Base-by-base conservation (phyloP, 2,329 filamentous ascomycete species). In the Macroventuria anomochaeta region DNA sequence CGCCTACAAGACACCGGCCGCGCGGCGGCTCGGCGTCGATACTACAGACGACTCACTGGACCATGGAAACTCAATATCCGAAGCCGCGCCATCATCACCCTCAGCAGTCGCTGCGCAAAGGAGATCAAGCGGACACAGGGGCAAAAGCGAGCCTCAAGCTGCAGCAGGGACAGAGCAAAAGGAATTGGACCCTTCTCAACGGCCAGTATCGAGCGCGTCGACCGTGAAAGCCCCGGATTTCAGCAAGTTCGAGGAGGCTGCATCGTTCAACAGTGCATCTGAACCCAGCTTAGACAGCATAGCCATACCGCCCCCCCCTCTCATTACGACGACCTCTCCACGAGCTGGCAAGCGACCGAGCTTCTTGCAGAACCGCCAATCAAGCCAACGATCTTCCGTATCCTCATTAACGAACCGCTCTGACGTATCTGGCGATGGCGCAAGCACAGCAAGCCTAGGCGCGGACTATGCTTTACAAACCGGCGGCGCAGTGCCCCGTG, bases 401-500 rank as follows among this genome's bases (percentile, higher is more conserved):
- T 85, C 84, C 2, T 85, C 84, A 0, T 69, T 80, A 36, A 78
- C 80, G 6, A 82, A 81, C 46, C 76, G 73, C 20, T 85, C 82
- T 36, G 83, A 83, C 32, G 72, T 73, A 11, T 82, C 80, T 58
- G 81, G 80, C 29, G 88, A 90, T 57, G 80, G 78, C 7, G 85
- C 85, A n/a, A 93, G 88, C 67, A 91, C 96, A 60, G 83, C 82
- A 3, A 92, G 89, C 5, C 78, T 91, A 15, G 88, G 88, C 6
- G 85, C 86, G 7, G 92, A 96, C 72, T 95, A 88, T 74, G 89
- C 90, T 20, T 78, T 96, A 29, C 90, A 96, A 66, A 90, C 90
- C 2, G 91, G 90, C 15, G 90, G 91, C 21, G 89, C 90, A 11
- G 79, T 85, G 4, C 86, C 90, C 32, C 69, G 66, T 32, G 70